These are phyloP conservation scores for Inga laurina DNA, from an alignment of 306 rosid species.

Conservation along the genomic window DNA sequence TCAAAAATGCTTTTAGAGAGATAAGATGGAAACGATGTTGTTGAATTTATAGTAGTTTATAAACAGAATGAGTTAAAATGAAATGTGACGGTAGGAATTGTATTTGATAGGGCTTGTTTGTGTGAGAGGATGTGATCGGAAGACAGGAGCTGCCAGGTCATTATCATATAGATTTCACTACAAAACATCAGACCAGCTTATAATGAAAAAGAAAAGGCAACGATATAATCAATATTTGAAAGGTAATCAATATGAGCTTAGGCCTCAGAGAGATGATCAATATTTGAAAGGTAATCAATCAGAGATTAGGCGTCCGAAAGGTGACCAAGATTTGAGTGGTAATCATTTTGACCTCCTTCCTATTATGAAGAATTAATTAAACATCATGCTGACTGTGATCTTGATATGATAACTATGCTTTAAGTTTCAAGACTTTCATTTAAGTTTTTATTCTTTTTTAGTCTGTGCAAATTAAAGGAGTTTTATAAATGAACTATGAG, in stretches of 20 bases:
- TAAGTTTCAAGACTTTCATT: conserved; percentile 37
- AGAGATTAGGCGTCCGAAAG: no score
- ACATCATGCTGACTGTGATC: conserved; percentile 33
- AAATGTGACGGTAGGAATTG: neutral
- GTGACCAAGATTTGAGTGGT: no score
- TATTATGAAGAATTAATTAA: no score
- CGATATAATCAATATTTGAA: no score
- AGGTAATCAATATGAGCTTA: no score
- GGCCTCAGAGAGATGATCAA: neutral
- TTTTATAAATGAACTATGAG: no score
- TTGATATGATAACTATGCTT: conserved; percentile 36
- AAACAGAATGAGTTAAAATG: neutral
- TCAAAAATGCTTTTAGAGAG: conserved; percentile 36
- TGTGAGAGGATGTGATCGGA: conserved; percentile 51
- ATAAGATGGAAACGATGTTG: conserved; percentile 33
- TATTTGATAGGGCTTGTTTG: conserved; percentile 51
- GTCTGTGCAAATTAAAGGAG: no score
- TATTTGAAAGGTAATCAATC: neutral
- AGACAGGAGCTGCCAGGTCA: conserved; percentile 37
- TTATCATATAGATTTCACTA: conserved; percentile 39
- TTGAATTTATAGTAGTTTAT: neutral
- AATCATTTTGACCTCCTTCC: no score
- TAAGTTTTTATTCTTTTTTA: no score
- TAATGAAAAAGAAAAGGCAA: neutral
- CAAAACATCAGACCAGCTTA: conserved; percentile 5